Evolutionary conservation across 2,329 filamentous ascomycete species (phyloP), one percentile per base, ranked within the genome.

Genomic region (Fusarium equiseti): DNA sequence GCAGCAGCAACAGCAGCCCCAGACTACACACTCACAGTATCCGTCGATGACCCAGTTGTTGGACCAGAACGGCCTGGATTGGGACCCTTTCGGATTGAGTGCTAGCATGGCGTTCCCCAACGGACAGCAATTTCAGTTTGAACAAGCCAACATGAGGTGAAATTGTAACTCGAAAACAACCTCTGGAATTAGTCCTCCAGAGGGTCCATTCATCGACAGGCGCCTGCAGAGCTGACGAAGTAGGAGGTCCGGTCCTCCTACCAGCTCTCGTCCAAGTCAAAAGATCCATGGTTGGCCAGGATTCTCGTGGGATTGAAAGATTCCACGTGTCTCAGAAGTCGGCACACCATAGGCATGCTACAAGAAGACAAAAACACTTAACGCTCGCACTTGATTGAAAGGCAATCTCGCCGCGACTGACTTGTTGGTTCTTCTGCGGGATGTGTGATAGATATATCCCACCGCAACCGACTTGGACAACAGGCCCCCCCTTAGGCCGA

Each of bases 51-150:
- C 86, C 6, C 86, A 89, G 75, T 79, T 89, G 10, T 79, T 89
- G 44, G 95, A 98, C 76, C 92, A 94, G 20, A 93, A 94, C 40
- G 66, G 69, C 82, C 85, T 97, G 51, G 95, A 98, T 78, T 93
- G 94, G 80, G 95, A 98, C 80, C 95, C 95, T 1, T 98, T 98
- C 76, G 95, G 95, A 15, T 85, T 98, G 55, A 95, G 92, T 63
- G 95, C 95, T 38, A 97, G 93, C 82, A 97, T 97, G 95, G 93
- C 95, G 72, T 97, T 97, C 76, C 94, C 94, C 13, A 67, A 67
- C 10, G 92, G 91, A 3, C 92, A 93, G 59, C 92, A 93, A 51
- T 96, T 95, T 80, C 89, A 90, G 54, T 94, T 93, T 78, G 89
- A 91, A 68, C 88, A 88, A 52, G 84, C 86, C 78, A 88, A 87